Percentiles rank a stretch among this genome's conserved stretches.
phyloP scores from a whole-genome alignment of 768 basidiomycete genomes.

The Termitomyces sp. region DNA sequence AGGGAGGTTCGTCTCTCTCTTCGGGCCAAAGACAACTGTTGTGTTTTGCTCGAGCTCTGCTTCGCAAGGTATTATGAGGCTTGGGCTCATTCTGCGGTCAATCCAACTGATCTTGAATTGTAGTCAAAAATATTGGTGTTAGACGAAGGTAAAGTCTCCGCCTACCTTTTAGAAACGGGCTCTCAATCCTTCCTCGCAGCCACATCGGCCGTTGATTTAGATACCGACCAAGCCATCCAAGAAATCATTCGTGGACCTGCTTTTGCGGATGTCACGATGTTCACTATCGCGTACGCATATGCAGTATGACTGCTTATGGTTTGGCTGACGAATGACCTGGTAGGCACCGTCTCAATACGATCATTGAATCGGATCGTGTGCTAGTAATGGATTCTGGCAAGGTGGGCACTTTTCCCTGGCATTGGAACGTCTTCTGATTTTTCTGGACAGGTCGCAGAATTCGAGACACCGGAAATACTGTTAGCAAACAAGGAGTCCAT shows the following conservation, averaged over 20 bases:
- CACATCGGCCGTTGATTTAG: constrained; percentile 87
- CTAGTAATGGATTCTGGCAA: constrained; percentile 81
- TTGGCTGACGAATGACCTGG: constrained; percentile 4
- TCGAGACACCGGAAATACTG: constrained; percentile 66
- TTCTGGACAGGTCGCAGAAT: constrained; percentile 61
- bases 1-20: constrained; percentile 80
- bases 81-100: neutral
- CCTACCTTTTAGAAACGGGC: neutral
- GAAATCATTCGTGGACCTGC: constrained; percentile 80
- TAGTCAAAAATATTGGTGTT: constrained; percentile 85
- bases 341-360: constrained; percentile 82
- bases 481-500: constrained; percentile 54
- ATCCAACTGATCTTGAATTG: constrained; percentile 6
- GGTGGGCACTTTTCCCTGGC: constrained; percentile 33
- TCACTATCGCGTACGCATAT: constrained; percentile 76
- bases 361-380: constrained; percentile 77
- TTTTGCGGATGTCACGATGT: constrained; percentile 76
- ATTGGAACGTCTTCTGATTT: constrained; percentile 1
- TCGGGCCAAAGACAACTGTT: constrained; percentile 85
- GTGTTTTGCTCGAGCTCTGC: constrained; percentile 83
- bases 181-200: constrained; percentile 39
- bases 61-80: constrained; percentile 57
- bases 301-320: neutral
- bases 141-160: constrained; percentile 71
- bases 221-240: constrained; percentile 88